A percentile compares a stretch with the other conserved stretches of the same genome.
Evolutionary conservation across 2,329 filamentous ascomycete genomes (phyloP).

Genomic region (Fusarium aywerte): DNA sequence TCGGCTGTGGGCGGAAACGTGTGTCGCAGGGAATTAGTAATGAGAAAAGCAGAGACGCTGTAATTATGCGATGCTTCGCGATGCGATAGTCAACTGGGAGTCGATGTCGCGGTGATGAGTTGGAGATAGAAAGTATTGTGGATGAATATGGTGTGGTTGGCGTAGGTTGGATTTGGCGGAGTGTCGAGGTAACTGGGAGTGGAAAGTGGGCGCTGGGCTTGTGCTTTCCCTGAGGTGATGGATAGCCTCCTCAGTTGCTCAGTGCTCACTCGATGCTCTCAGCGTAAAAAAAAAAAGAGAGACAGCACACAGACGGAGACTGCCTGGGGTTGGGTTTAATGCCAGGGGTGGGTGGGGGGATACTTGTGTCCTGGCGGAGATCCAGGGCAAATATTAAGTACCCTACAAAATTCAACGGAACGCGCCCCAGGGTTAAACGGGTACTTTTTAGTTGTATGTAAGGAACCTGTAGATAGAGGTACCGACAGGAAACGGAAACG

Average conservation of each 20-base stretch:
- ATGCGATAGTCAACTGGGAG: slow-evolving; percentile 38
- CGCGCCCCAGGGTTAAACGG: slow-evolving; percentile 19
- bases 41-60: slow-evolving; percentile 18
- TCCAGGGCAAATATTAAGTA: slow-evolving; percentile 22
- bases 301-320: slow-evolving; percentile 4
- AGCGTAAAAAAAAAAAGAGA: slow-evolving; percentile 37
- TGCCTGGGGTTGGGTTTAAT: slow-evolving; percentile 31
- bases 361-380: slow-evolving; percentile 26
- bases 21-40: slow-evolving; percentile 19
- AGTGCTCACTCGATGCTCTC: slow-evolving; percentile 14
- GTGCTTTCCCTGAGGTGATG: slow-evolving; percentile 38
- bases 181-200: slow-evolving; percentile 43
- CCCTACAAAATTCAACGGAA: slow-evolving; percentile 18
- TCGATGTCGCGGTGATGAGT: slow-evolving; percentile 42
- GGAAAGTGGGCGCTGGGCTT: slow-evolving; percentile 42
- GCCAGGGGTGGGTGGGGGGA: slow-evolving; percentile 38
- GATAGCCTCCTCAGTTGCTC: slow-evolving; percentile 28
- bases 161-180: slow-evolving; percentile 43
- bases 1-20: slow-evolving; percentile 32
- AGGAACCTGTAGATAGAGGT: slow-evolving; percentile 23
- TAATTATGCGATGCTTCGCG: slow-evolving; percentile 24
- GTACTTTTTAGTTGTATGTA: slow-evolving; percentile 35
- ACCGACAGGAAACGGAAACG: slow-evolving; percentile 33
- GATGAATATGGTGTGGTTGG: slow-evolving; percentile 42
- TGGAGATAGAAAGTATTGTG: slow-evolving; percentile 33